A percentile compares a stretch with the other conserved stretches of the same genome.
phyloP scores from a whole-genome alignment of 2,329 filamentous ascomycete genomes.

The Botrytis deweyae region DNA sequence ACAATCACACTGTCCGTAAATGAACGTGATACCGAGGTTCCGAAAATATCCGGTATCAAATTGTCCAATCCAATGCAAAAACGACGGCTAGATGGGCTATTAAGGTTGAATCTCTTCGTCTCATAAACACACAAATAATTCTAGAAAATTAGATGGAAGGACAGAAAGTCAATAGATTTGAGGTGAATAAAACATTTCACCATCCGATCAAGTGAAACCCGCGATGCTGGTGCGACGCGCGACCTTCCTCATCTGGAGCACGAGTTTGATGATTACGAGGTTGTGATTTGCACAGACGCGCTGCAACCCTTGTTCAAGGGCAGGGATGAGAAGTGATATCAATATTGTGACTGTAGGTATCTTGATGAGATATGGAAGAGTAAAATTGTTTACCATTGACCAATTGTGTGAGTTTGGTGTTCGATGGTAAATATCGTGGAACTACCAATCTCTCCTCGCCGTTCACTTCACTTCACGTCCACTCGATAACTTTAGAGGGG shows the following conservation, averaged over 20 bases:
- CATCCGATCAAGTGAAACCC: background rate
- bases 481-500: background rate
- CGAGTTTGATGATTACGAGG: background rate
- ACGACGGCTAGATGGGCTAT: background rate
- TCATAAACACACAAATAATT: background rate
- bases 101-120: background rate
- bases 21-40: conserved; percentile 20
- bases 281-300: conserved; percentile 12
- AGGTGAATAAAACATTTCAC: background rate
- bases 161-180: background rate
- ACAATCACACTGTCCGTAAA: background rate
- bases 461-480: background rate
- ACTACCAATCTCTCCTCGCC: background rate
- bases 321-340: background rate
- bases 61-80: background rate
- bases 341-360: background rate
- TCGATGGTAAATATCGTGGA: background rate
- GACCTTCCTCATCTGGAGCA: conserved; percentile 13
- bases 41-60: background rate
- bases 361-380: background rate
- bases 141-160: background rate
- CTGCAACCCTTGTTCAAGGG: background rate
- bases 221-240: conserved; percentile 12
- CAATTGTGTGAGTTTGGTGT: background rate
- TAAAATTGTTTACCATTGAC: background rate